Evolutionary conservation across 495 filamentous ascomycete species (phyloP), one percentile per base, ranked within the genome.

Genomic region (Penicilliopsis zonata): DNA sequence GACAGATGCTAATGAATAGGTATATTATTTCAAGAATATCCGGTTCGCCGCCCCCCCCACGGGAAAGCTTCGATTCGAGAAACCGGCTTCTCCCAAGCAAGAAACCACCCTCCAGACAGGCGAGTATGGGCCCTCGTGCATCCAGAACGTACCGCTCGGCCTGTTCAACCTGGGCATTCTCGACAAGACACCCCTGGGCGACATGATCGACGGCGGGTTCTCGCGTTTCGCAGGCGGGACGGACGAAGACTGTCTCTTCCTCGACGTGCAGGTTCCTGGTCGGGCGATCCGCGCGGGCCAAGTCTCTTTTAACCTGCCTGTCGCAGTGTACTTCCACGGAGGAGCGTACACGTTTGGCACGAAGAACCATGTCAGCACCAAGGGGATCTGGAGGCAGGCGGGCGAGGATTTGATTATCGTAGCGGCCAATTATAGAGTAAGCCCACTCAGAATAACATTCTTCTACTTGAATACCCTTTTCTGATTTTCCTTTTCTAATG

Each of bases 31-130:
- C 17, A 14, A 17, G 22, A 75, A 74, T 32, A 71, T 75, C 31
- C 59, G 72, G 0, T 76, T 61, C 44, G 72, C 65, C 9, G 63
- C 67, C 1, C 59, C 67, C 8, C 69, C 71, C 0, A 52, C 65
- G 1, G 70, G 67, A 4, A 44, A 63, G 18, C 50, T 68, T 8
- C 57, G 72, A 14, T 76, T 65, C 59, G 52, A 52, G 1, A 69
- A 66, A 34, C 72, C 72, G 5, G 56, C 55, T 13, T 51, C 67
- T 18, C 70, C 70, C 5, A 29, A 46, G 12, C 44, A 40, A 4
- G 49, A 64, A 26, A 43, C 53, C 2, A 55, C 45, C 2, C 37
- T 72, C 16, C 65, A 73, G 30, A 61, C 69, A 44, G 69, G 69
- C 5, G 61, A 47, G 9, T 53, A 67, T 52, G 50, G 69, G 31